phyloP scores from a whole-genome alignment of 202 grass and related monocot species.

The Zoysia matrella region DNA sequence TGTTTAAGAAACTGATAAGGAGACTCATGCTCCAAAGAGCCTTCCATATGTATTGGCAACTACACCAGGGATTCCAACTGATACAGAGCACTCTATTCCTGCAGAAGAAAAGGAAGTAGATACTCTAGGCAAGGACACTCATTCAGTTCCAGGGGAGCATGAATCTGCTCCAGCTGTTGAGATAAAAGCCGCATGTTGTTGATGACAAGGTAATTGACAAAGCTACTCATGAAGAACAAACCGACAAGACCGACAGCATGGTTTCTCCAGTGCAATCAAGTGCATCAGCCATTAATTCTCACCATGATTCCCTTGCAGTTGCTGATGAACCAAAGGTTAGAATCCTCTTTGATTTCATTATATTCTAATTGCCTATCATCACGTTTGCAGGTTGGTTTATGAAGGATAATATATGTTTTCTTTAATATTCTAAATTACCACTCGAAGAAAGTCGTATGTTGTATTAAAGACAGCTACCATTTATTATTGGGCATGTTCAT shows the following conservation, averaged over 20 bases:
- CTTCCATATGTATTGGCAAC: conserved; percentile 30
- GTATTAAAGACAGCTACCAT: too few species aligned
- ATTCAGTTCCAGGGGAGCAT: conserved; percentile 49
- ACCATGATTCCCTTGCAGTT: conserved; percentile 31
- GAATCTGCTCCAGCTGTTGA: conserved; percentile 35
- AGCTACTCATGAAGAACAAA: conserved; percentile 52
- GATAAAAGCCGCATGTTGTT: conserved; percentile 27
- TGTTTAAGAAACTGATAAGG: conserved; percentile 29
- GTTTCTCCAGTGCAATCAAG: conserved; percentile 46
- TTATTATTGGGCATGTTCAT: too few species aligned
- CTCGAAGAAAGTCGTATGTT: too few species aligned
- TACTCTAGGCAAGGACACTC: conserved; percentile 26
- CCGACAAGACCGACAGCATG: conserved; percentile 29
- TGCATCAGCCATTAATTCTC: conserved; percentile 27
- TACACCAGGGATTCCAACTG: conserved; percentile 27
- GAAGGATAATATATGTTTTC: too few species aligned
- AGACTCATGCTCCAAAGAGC: conserved; percentile 35
- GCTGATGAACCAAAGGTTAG: conserved; percentile 56
- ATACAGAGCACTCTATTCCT: conserved; percentile 36
- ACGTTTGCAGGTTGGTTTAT: not conserved
- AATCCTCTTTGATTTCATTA: conserved; percentile 31
- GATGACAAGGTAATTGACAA: conserved; percentile 46
- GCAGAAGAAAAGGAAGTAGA: conserved; percentile 53
- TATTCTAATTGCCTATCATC: conserved; percentile 12
- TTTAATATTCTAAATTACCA: too few species aligned